Evolutionary conservation across 768 basidiomycete species (phyloP), one percentile per base, ranked within the genome.

Genomic region (Tephrocybe sp.): DNA sequence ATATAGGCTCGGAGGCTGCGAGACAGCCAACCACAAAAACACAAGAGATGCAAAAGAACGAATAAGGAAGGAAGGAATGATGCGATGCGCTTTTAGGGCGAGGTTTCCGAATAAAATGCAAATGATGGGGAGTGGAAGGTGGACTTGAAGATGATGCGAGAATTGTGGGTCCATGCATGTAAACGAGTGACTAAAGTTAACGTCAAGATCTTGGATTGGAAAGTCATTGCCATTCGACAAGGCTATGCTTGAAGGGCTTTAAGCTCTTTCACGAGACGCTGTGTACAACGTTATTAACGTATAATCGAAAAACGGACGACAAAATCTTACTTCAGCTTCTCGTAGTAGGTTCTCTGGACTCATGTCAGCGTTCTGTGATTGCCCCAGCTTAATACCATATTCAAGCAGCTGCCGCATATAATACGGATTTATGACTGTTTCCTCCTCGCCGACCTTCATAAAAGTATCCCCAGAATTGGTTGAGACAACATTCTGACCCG

Each of bases 361-460:
- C 54, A 79, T 70, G 30, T 71, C 66, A 15, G 67, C 66, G 6
- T 61, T 67, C 53, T 68, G 63, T 16, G 67, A 54, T 44, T 65
- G 69, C 12, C 85, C 84, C 2, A 86, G 71, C 47, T 71, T 75
- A 53, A 91, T 83, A 7, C 86, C 86, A 60, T 90, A 88, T 51
- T 78, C 64, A 37, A 91, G 68, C 40, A 91, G 63, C 57, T 91
- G 88, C 46, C 71, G 70, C 88, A 91, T 90, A 66, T 86, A 90
- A 62, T 85, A 80, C 2, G 86, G 84, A 55, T 83, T 86, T 59
- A 91, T 90, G 45, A 90, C 73, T 0, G 84, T 82, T 62, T 90
- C 86, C 50, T 88, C 72, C 6, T 61, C 22, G 12, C 29, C 44
- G n/a, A 51, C 31, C 33, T 46, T 40, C 22, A 45, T 42, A 16